A percentile compares a stretch with the other conserved stretches of the same genome.
These are phyloP conservation scores for Quercus alba DNA, from an alignment of 306 rosid species.

Conservation along the genomic window DNA sequence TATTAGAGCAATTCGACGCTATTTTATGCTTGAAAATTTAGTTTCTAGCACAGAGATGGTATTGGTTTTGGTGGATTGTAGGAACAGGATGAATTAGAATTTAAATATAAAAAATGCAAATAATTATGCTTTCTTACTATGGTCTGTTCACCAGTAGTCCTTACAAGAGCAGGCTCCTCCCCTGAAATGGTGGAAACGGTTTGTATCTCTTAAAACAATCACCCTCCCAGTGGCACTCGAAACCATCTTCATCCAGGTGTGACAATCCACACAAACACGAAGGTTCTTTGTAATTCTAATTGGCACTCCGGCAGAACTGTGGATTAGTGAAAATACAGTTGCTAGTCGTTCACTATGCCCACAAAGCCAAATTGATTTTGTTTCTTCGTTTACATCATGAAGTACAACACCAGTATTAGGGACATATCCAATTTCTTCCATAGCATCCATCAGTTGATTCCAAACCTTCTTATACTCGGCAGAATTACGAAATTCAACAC, in stretches of 20 bases:
- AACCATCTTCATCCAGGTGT: slow-evolving; percentile 56
- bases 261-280: slow-evolving; percentile 58
- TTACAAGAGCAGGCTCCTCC: slow-evolving; percentile 59
- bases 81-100: background rate
- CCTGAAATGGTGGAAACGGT: slow-evolving; percentile 58
- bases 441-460: slow-evolving; percentile 36
- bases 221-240: slow-evolving; percentile 38
- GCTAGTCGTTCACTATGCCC: slow-evolving; percentile 62
- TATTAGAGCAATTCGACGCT: background rate
- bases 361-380: slow-evolving; percentile 45
- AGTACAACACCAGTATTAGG: slow-evolving; percentile 47
- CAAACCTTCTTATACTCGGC: slow-evolving; percentile 38
- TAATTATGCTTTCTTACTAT: background rate
- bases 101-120: background rate
- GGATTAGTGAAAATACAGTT: slow-evolving; percentile 36
- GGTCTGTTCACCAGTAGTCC: slow-evolving; percentile 49
- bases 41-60: background rate
- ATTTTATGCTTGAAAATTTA: background rate
- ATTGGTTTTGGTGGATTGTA: background rate
- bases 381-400: slow-evolving; percentile 48
- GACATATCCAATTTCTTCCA: slow-evolving; percentile 37
- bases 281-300: slow-evolving; percentile 60
- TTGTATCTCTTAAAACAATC: slow-evolving; percentile 54
- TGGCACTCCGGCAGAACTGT: slow-evolving; percentile 41
- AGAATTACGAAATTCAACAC: slow-evolving; percentile 41